Percentiles rank a stretch among this genome's conserved stretches.
phyloP scores from a whole-genome alignment of 83 land plant species.

The Picea abies region DNA sequence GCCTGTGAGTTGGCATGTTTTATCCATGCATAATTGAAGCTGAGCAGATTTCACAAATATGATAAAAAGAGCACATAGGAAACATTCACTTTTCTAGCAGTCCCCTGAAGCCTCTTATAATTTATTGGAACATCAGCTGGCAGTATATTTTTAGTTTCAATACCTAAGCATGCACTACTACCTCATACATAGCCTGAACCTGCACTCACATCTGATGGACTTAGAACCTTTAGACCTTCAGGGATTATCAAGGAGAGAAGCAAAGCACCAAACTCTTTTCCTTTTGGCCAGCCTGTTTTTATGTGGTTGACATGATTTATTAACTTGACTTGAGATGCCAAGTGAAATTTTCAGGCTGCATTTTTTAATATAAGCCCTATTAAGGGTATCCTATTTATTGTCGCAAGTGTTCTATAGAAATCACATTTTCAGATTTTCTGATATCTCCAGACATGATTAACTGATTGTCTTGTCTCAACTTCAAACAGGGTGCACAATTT shows the following conservation, averaged over 20 bases:
- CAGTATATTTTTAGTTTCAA: background rate
- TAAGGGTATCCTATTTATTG: background rate
- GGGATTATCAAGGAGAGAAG: no score
- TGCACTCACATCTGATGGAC: background rate
- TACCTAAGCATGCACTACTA: background rate
- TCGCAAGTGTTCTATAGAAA: constrained; percentile 1
- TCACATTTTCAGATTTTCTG: background rate
- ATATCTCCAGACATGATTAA: background rate
- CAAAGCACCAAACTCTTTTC: background rate
- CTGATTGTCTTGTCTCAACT: background rate
- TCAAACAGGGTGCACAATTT: background rate
- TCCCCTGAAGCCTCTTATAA: background rate
- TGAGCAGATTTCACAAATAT: background rate
- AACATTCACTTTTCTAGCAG: background rate
- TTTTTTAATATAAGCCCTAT: background rate
- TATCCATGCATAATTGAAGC: background rate
- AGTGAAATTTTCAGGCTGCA: background rate
- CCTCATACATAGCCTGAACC: background rate
- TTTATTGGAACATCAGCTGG: background rate
- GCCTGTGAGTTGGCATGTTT: no score
- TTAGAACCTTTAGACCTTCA: no score
- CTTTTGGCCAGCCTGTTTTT: background rate
- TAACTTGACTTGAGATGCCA: constrained; percentile 3
- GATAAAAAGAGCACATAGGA: background rate
- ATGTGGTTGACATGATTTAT: background rate